Conservation (phyloP, 495 filamentous ascomycete species). For the Penicillium lagena region DNA sequence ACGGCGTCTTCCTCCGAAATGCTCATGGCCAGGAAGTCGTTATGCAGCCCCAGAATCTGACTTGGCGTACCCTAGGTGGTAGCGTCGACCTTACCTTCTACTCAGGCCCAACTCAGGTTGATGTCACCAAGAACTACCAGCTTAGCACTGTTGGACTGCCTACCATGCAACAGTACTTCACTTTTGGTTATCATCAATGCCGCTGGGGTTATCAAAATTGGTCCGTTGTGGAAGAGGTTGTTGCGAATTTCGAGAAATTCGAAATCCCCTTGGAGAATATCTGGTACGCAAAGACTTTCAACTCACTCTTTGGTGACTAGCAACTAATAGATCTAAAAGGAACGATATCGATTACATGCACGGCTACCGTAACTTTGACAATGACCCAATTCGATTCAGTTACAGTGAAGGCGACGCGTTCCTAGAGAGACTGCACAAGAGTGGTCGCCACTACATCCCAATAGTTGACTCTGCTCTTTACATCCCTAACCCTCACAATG, state of each 20-base stretch:
- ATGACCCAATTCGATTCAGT: slow-evolving; percentile 44
- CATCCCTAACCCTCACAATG: slow-evolving; percentile 65
- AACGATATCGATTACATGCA: slow-evolving; percentile 56
- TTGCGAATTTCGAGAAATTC: slow-evolving; percentile 52
- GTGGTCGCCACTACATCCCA: slow-evolving; percentile 69
- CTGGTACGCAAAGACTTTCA: slow-evolving; percentile 40
- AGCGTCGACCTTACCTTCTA: slow-evolving; percentile 60
- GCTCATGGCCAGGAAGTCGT: slow-evolving; percentile 73
- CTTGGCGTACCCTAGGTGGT: slow-evolving; percentile 66
- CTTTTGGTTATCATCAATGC: slow-evolving; percentile 60
- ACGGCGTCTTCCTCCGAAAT: slow-evolving; percentile 58
- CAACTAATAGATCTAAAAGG: slow-evolving; percentile 23
- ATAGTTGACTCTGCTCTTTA: slow-evolving; percentile 85
- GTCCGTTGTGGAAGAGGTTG: slow-evolving; percentile 47
- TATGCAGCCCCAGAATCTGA: slow-evolving; percentile 57
- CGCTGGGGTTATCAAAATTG: slow-evolving; percentile 61
- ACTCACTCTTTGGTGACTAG: neutral
- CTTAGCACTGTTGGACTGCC: slow-evolving; percentile 50
- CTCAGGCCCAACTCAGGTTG: slow-evolving; percentile 48
- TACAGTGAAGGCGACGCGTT: slow-evolving; percentile 51
- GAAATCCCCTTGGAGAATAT: slow-evolving; percentile 61
- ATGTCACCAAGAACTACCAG: slow-evolving; percentile 54
- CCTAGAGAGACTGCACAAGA: slow-evolving; percentile 55
- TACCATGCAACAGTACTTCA: slow-evolving; percentile 57
- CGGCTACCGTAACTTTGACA: slow-evolving; percentile 53